These are phyloP conservation scores for Bolboschoenus planiculmis DNA, from an alignment of 176 grass and related monocot genomes.

Conservation along the genomic window DNA sequence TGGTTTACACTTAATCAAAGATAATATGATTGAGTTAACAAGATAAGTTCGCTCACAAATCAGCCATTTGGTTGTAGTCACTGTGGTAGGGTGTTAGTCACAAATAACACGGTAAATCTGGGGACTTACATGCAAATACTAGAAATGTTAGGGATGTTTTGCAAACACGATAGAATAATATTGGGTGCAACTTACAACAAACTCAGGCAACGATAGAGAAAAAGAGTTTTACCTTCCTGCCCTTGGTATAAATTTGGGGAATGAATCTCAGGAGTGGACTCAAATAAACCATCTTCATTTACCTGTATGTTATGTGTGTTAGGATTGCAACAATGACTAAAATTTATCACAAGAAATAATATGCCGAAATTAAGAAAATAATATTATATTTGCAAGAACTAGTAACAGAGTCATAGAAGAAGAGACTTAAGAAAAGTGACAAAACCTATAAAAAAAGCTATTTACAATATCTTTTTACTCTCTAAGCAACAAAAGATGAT, in stretches of 20 bases:
- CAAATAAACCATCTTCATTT: neutral
- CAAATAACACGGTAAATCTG: neutral
- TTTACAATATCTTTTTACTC: neutral
- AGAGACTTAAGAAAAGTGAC: neutral
- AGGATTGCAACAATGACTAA: neutral
- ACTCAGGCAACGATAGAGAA: neutral
- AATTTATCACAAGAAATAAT: neutral
- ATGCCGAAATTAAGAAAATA: neutral
- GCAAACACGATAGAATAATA: neutral
- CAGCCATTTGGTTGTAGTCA: neutral
- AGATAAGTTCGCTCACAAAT: neutral
- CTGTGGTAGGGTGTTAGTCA: neutral
- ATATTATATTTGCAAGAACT: neutral
- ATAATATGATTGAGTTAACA: neutral
- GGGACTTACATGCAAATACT: neutral
- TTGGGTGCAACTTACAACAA: neutral
- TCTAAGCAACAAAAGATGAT: neutral
- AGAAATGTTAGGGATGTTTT: neutral
- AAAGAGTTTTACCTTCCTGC: neutral
- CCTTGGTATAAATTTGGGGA: neutral
- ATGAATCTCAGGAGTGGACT: neutral
- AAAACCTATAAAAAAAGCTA: neutral
- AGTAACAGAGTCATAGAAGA: neutral
- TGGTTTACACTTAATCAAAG: neutral
- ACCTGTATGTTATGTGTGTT: neutral